Conservation (phyloP, 176 grass and related monocot species). For the Raddia distichophylla region DNA sequence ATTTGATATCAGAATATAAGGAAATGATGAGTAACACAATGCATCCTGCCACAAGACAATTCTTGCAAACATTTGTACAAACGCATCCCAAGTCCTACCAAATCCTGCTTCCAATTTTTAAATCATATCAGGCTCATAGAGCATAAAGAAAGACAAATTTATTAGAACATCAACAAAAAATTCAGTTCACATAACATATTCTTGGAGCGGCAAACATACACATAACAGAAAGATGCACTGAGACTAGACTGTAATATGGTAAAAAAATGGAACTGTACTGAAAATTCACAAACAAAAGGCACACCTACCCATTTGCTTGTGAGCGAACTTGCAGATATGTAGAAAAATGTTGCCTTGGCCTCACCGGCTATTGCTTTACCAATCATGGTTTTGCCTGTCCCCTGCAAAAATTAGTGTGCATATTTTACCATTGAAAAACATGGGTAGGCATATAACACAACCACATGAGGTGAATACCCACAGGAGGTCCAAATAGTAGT, state of each 20-base stretch:
- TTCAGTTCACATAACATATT: slow-evolving; percentile 9
- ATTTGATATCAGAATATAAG: slow-evolving; percentile 9
- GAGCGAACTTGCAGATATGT: slow-evolving; percentile 95
- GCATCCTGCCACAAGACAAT: slow-evolving; percentile 4
- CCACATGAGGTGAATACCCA: slow-evolving; percentile 53
- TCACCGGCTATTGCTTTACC: slow-evolving; percentile 99
- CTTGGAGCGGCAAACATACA: slow-evolving; percentile 8
- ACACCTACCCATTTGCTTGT: slow-evolving; percentile 96
- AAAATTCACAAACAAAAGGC: slow-evolving; percentile 36
- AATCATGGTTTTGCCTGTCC: slow-evolving; percentile 99
- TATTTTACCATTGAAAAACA: slow-evolving; percentile 22
- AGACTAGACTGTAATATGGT: slow-evolving; percentile 21
- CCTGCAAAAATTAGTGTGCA: slow-evolving; percentile 51
- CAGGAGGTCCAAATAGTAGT: slow-evolving; percentile 95
- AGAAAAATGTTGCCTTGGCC: slow-evolving; percentile 99
- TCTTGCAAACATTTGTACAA: slow-evolving; percentile 15
- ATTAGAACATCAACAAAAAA: slow-evolving; percentile 19
- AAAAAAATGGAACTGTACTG: slow-evolving; percentile 34
- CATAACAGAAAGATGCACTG: slow-evolving; percentile 24
- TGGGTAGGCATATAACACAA: background rate
- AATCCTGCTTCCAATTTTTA: slow-evolving; percentile 8
- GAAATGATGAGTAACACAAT: slow-evolving; percentile 12
- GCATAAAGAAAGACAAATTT: slow-evolving; percentile 13
- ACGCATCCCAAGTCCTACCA: slow-evolving; percentile 11
- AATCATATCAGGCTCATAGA: background rate